Evolutionary conservation across 306 rosid species (phyloP), one percentile per base, ranked within the genome.

Genomic region (Vigna trinervia): DNA sequence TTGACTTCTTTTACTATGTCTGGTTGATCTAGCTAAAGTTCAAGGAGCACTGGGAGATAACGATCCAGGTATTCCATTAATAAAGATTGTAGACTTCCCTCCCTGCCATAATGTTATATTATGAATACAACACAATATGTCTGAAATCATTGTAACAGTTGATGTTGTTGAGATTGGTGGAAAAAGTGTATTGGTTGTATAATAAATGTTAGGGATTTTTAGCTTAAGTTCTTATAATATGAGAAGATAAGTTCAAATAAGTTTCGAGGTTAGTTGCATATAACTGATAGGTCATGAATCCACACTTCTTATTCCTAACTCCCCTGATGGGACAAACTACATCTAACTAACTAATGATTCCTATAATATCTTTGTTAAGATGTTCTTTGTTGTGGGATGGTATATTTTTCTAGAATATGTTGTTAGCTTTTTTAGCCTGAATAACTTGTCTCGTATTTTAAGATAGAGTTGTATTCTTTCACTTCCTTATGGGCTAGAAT

Each of bases 1-100:
- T 75, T 45, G 68, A 76, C 50, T 74, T 82, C 30, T 63, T 26
- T 26, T 26, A 26, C 6, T 20, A 46, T 51, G 46, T 38, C 46
- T 52, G 43, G 41, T 80, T 56, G 63, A 75, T 75, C 28, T 79
- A 73, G 82, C 82, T 52, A 43, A 94, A 84, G 91, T 94, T 84
- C 96, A 88, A 47, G 98, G 98, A 56, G 96, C 98, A 83, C 87
- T 91, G 43, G 98, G 98, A 47, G 98, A 94, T 83, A 94, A 94
- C 43, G 98, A 94, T 82, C 98, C 98, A 53, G 94, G 98, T 90
- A 77, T 66, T 46, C 73, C 30, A 43, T 73, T 23, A 10, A 23
- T 32, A 63, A 47, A 41, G 60, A 51, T 46, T 78, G 17, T 81
- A 15, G 78, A 47, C 59, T 78, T 39, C 32, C 30, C 12, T 75